These are phyloP conservation scores for Heritiera fomes DNA, from an alignment of 345 rosid species.

Conservation along the genomic window DNA sequence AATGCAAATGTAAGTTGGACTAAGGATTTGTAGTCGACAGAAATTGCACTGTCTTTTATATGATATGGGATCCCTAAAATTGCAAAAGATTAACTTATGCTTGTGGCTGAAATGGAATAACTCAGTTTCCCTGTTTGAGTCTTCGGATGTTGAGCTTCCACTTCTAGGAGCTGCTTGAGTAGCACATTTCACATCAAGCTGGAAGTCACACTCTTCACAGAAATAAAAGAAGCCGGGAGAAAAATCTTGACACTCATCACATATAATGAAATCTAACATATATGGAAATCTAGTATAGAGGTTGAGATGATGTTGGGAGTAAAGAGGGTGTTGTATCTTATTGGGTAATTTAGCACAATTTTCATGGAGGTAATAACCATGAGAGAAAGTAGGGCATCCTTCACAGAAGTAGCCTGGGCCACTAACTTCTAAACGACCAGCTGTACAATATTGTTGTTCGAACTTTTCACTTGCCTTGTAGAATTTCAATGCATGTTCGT, in stretches of 20 bases:
- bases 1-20: not conserved
- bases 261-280: not conserved
- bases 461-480: not conserved
- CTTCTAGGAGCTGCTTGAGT: not conserved
- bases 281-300: not conserved
- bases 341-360: not conserved
- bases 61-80: not conserved
- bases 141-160: not conserved
- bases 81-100: constrained; percentile 12
- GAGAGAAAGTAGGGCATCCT: not conserved
- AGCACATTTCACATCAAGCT: constrained; percentile 8
- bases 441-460: not conserved
- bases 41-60: not conserved
- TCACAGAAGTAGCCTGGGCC: not conserved
- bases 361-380: constrained; percentile 1
- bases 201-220: not conserved
- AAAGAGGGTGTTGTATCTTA: not conserved
- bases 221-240: not conserved
- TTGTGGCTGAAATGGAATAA: constrained; percentile 3
- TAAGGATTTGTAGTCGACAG: not conserved
- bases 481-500: not conserved
- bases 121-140: not conserved
- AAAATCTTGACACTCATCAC: not conserved
- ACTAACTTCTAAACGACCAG: not conserved
- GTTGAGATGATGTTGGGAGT: not conserved